phyloP scores from a whole-genome alignment of 1,284 basidiomycete species.

The Cryptococcus sp. region DNA sequence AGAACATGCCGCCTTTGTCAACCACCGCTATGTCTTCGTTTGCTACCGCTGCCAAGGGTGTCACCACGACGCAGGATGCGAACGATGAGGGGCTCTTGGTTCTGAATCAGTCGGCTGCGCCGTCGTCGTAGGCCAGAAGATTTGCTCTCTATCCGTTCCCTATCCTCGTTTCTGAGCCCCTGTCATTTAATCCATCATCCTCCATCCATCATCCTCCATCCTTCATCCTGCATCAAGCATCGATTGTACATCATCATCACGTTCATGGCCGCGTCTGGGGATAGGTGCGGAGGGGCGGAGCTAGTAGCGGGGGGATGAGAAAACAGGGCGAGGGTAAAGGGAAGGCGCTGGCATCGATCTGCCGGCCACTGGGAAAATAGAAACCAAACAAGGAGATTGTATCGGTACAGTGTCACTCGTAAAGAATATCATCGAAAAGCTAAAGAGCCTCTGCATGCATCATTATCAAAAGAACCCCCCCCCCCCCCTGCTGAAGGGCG shows the following conservation, averaged over 20 bases:
- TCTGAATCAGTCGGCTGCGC: conserved; percentile 8
- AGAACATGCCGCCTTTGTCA: conserved; percentile 35
- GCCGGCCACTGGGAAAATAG: too few species aligned
- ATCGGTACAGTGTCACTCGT: too few species aligned
- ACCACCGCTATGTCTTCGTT: conserved; percentile 36
- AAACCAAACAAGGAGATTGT: too few species aligned
- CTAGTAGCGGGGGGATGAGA: too few species aligned
- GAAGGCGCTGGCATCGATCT: too few species aligned
- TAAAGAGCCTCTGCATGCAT: too few species aligned
- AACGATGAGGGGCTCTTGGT: conserved; percentile 18
- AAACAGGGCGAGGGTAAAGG: too few species aligned
- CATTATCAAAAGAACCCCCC: too few species aligned
- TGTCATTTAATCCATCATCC: conserved; percentile 3
- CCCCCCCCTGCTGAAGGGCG: too few species aligned
- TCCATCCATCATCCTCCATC: neutral
- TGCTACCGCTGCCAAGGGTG: conserved; percentile 44
- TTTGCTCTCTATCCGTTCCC: neutral
- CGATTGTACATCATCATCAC: neutral
- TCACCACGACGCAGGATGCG: conserved; percentile 22
- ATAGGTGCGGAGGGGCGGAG: too few species aligned
- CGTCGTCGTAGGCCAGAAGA: neutral
- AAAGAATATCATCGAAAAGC: too few species aligned
- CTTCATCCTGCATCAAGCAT: neutral
- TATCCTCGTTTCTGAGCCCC: neutral
- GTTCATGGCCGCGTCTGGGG: too few species aligned